Conservation (phyloP, 1,284 basidiomycete genomes). For the Ceratobasidium sp. region DNA sequence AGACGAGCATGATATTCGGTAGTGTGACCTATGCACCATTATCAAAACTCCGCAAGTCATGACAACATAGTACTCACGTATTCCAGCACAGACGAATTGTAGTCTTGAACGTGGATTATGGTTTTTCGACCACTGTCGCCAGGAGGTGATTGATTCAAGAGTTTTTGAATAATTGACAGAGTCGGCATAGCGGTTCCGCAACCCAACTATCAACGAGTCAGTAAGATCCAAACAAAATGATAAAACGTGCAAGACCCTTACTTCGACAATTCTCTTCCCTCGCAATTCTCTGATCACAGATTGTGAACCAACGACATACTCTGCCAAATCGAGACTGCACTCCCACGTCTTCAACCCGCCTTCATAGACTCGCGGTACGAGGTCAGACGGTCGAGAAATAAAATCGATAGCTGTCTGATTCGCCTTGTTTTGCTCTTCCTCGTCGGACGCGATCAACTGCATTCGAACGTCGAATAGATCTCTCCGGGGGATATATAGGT, state of each 20-base stretch:
- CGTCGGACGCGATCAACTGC: slow-evolving; percentile 75
- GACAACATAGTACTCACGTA: slow-evolving; percentile 63
- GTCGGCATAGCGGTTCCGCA: slow-evolving; percentile 94
- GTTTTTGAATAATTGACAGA: slow-evolving; percentile 74
- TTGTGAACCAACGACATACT: slow-evolving; percentile 57
- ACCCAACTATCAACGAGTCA: slow-evolving; percentile 77
- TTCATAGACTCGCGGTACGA: slow-evolving; percentile 94
- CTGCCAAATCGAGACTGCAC: slow-evolving; percentile 89
- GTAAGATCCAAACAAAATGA: neutral
- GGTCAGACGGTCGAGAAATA: slow-evolving; percentile 86
- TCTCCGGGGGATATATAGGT: slow-evolving; percentile 72
- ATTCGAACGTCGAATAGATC: slow-evolving; percentile 96
- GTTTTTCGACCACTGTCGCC: slow-evolving; percentile 57
- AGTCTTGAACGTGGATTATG: slow-evolving; percentile 91
- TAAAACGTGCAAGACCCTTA: slow-evolving; percentile 54
- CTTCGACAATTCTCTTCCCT: slow-evolving; percentile 75
- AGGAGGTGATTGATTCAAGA: slow-evolving; percentile 63
- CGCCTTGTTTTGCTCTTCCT: slow-evolving; percentile 25
- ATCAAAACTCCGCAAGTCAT: neutral
- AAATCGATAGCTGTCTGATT: slow-evolving; percentile 62
- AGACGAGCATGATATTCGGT: slow-evolving; percentile 89
- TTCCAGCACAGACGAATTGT: slow-evolving; percentile 86
- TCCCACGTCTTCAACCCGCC: slow-evolving; percentile 99
- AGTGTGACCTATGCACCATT: slow-evolving; percentile 67
- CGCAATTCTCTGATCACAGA: slow-evolving; percentile 50